Evolutionary conservation across 2,329 filamentous ascomycete genomes (phyloP), one percentile per base, ranked within the genome.

Genomic region (Allantophomopsis cytisporea): DNA sequence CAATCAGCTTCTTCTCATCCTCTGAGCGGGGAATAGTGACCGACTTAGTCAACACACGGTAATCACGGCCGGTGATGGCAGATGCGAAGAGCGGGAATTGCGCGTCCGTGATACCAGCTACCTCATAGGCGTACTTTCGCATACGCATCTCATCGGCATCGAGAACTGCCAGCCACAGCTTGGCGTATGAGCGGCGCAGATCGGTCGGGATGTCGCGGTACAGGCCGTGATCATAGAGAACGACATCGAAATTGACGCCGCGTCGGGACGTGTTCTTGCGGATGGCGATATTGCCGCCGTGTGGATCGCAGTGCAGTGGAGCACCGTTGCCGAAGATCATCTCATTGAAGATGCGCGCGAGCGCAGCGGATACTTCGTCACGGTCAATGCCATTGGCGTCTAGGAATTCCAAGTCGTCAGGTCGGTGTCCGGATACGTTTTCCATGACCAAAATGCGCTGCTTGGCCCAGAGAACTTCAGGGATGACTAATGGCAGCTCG

Each of bases 281-380:
- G 44, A 98, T 86, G 16, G 91, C 88, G 40, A 98, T 82, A 54
- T 98, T 98, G 35, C 91, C 91, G 36, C 88, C 91, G 54, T 98
- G 91, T 0, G 91, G 91, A 55, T 98, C 91, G 61, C 91, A 98
- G 63, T 98, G 91, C 31, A 98, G 65, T 0, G 91, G 87, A 0
- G 89, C 89, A 43, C 80, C 73, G 39, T 80, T 74, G 37, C 89
- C 88, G 49, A 98, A 98, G 49, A 98, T 95, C 91, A 98, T 98
- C 58, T 96, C 88, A 65, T 98, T 98, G 71, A 98, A 98, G 43
- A 98, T 86, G 43, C 80, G 78, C 0, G 91, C 82, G 4, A 98
- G 68, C 0, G 87, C 83, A 1, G 89, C 88, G 0, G 88, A 94
- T 5, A 98, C 91, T 60, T 96, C 89, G 54, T 96, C 91, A 15